Evolutionary conservation across 192 early-diverging fungal species (phyloP), one percentile per base, ranked within the genome.

Genomic region (Physocladia obscura): DNA sequence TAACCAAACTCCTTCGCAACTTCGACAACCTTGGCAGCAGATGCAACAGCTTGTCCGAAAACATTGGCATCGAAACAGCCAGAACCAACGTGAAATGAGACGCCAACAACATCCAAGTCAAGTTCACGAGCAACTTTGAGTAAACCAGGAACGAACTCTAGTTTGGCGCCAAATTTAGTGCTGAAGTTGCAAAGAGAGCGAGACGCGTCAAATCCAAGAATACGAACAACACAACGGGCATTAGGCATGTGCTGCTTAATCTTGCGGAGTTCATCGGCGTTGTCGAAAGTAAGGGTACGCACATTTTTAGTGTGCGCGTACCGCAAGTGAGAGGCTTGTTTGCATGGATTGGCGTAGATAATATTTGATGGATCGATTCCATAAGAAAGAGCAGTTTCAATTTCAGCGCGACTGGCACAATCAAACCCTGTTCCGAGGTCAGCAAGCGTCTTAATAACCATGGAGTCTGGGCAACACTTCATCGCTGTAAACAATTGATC

Each of bases 271-370:
- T 99, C 97, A 79, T 99, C 97, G 4, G 89, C 89, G 82, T 99
- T 99, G 81, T 99, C 97, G 84, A 99, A 99, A 21, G 97, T 99
- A 93, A 99, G 94, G 88, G 93, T 89, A 54, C 75, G 74, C 30
- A 99, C 93, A 61, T 89, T 88, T 52, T 88, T 82, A 27, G 77
- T 76, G 26, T 79, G 76, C 1, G 96, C 94, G 67, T 87, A 96
- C 49, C 92, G 91, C 74, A 99, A 87, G 79, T 96, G 96, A 3
- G 95, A 94, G 52, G 88, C 84, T 65, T 94, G 94, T 83, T 99
- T 99, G 88, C 97, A 99, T n/a, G 97, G 97, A 81, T 99, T 96
- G 58, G 97, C 96, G 61, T 96, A 99, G 63, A 99, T 96, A 75
- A 99, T 91, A 47, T 88, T 82, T 2, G 71, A 81, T 3, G 92